Percentiles rank a stretch among this genome's conserved stretches.
phyloP scores from a whole-genome alignment of 1,139 yeast species.

The Arxiozyma slooffiae region DNA sequence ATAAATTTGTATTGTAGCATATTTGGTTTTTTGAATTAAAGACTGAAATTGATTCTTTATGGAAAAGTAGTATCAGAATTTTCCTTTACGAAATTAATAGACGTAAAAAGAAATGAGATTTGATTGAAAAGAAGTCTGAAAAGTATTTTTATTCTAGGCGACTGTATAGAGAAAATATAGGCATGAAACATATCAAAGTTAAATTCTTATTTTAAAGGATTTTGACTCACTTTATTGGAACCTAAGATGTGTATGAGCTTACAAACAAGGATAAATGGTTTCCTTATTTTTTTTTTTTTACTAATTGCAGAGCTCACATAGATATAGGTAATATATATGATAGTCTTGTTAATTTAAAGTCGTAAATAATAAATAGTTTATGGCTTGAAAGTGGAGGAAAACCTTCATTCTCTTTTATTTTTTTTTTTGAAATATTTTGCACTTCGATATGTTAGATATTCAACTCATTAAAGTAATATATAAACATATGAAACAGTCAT shows the following conservation, averaged over 20 bases:
- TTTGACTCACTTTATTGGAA: slow-evolving; percentile 19
- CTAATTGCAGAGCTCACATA: neutral
- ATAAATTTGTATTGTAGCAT: slow-evolving; percentile 16
- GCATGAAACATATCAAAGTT: slow-evolving; percentile 19
- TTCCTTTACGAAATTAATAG: slow-evolving; percentile 27
- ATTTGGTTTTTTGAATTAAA: slow-evolving; percentile 21
- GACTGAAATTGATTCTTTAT: slow-evolving; percentile 19
- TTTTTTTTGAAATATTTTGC: neutral
- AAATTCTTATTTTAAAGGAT: slow-evolving; percentile 26
- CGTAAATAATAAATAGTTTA: too few species aligned
- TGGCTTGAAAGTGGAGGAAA: neutral
- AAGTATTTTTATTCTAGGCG: slow-evolving; percentile 18
- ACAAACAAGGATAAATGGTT: too few species aligned
- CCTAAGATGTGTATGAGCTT: neutral
- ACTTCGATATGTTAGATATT: too few species aligned
- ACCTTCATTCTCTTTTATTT: too few species aligned
- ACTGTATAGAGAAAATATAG: slow-evolving; percentile 21
- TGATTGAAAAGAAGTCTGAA: slow-evolving; percentile 23
- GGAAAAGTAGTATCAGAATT: slow-evolving; percentile 26
- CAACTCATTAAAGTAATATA: neutral
- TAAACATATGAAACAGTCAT: neutral
- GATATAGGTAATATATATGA: neutral
- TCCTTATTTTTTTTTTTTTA: neutral
- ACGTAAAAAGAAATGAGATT: slow-evolving; percentile 25
- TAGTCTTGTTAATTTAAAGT: too few species aligned